phyloP scores from a whole-genome alignment of 2,329 filamentous ascomycete genomes.

The Amylocarpus encephaloides region DNA sequence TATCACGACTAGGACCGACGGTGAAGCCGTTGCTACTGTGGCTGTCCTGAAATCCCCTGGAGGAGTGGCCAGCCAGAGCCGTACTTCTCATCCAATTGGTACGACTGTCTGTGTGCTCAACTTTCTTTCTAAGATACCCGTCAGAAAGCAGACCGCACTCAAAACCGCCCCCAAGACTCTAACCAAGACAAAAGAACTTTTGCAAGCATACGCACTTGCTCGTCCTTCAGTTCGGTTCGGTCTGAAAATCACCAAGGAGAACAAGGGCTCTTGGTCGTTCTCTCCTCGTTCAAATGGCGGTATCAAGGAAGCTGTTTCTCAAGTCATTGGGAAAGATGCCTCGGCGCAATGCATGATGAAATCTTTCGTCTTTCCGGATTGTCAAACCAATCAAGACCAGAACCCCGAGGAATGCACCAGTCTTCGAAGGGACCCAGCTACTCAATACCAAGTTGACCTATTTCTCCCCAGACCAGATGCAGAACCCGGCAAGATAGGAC shows the following conservation, averaged over 20 bases:
- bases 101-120: constrained; percentile 58
- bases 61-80: constrained; percentile 35
- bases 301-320: constrained; percentile 53
- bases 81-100: constrained; percentile 52
- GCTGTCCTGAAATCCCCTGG: constrained; percentile 38
- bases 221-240: constrained; percentile 55
- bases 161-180: constrained; percentile 54
- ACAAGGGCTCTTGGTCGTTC: constrained; percentile 53
- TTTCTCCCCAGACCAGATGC: constrained; percentile 50
- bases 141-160: constrained; percentile 52
- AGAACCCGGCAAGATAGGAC: constrained; percentile 38
- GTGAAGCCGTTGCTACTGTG: constrained; percentile 50
- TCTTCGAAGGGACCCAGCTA: background rate
- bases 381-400: constrained; percentile 3
- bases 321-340: constrained; percentile 54
- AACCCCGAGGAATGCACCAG: background rate
- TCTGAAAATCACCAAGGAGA: constrained; percentile 50
- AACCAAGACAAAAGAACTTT: constrained; percentile 49
- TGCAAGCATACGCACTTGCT: constrained; percentile 61
- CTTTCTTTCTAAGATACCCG: constrained; percentile 55
- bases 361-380: constrained; percentile 17
- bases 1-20: constrained; percentile 57
- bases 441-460: constrained; percentile 45
- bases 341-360: constrained; percentile 47
- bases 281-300: constrained; percentile 45